phyloP scores from a whole-genome alignment of 129 eudicot species.

The Solidago caesia region DNA sequence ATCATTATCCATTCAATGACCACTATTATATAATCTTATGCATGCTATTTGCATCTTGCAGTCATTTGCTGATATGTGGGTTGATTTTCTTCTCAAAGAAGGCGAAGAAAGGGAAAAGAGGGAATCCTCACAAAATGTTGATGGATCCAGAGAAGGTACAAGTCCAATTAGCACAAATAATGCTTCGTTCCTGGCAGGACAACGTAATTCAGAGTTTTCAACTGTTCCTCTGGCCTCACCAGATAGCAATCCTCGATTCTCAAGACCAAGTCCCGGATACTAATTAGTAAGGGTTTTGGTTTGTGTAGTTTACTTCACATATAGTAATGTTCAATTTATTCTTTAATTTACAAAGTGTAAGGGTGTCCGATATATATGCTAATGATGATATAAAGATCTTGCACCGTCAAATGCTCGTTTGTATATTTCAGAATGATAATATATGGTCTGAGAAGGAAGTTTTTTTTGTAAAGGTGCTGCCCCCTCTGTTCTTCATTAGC shows the following conservation, averaged over 20 bases:
- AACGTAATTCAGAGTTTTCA: slow-evolving; percentile 67
- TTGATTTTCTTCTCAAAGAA: slow-evolving; percentile 88
- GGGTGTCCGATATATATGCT: slow-evolving; percentile 28
- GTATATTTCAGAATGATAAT: slow-evolving; percentile 31
- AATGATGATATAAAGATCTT: slow-evolving; percentile 8
- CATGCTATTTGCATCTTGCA: slow-evolving; percentile 28
- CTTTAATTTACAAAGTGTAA: slow-evolving; percentile 34
- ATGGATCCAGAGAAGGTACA: slow-evolving; percentile 31
- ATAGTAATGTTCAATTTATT: slow-evolving; percentile 47
- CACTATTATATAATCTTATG: neutral
- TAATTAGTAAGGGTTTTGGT: slow-evolving; percentile 30
- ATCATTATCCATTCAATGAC: neutral
- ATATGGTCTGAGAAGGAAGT: slow-evolving; percentile 12
- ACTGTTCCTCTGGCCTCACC: slow-evolving; percentile 84
- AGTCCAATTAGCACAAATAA: slow-evolving; percentile 33
- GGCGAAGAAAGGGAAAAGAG: slow-evolving; percentile 82
- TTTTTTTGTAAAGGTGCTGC: neutral
- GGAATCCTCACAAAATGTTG: slow-evolving; percentile 48
- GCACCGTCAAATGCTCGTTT: slow-evolving; percentile 17
- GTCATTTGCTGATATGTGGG: slow-evolving; percentile 98
- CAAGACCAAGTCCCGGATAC: slow-evolving; percentile 56
- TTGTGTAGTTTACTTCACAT: slow-evolving; percentile 30
- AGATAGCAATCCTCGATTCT: slow-evolving; percentile 44
- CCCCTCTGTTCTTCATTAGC: neutral
- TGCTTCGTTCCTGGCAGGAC: neutral